Evolutionary conservation across 805 yeast genomes (phyloP).

Genomic region (Pichia paraexigua): DNA sequence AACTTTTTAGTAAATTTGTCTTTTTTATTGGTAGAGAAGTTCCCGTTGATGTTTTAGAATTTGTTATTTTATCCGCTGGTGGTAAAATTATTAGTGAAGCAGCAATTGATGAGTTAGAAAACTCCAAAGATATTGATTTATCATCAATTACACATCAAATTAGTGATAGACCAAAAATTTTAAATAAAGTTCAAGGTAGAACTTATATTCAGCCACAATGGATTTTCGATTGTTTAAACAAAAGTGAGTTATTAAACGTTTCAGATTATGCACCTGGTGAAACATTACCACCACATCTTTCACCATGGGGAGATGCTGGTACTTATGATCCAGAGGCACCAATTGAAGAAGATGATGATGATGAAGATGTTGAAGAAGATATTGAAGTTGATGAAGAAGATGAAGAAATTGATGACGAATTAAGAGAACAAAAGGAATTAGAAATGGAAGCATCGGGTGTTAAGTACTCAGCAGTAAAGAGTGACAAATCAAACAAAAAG

Average conservation of each 20-base stretch:
- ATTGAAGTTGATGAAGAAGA: constrained; percentile 47
- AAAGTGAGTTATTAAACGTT: constrained; percentile 65
- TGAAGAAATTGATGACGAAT: constrained; percentile 43
- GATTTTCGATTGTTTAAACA: constrained; percentile 88
- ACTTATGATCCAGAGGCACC: constrained; percentile 76
- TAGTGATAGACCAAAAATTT: constrained; percentile 81
- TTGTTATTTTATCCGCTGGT: constrained; percentile 77
- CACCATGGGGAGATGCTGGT: constrained; percentile 98
- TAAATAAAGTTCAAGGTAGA: constrained; percentile 77
- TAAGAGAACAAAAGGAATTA: constrained; percentile 66
- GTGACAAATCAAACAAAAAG: constrained; percentile 21
- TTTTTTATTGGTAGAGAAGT: constrained; percentile 95
- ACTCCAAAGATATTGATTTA: constrained; percentile 47
- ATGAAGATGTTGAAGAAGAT: constrained; percentile 40
- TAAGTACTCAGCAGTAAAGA: constrained; percentile 51
- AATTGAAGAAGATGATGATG: constrained; percentile 33
- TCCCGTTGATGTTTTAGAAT: constrained; percentile 83
- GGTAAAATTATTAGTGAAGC: constrained; percentile 83
- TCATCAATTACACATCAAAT: constrained; percentile 84
- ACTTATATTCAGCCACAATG: constrained; percentile 97
- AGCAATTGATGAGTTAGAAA: constrained; percentile 64
- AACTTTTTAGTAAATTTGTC: constrained; percentile 63
- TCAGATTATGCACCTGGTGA: constrained; percentile 90
- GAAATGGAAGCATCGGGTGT: constrained; percentile 90
- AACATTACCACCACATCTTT: constrained; percentile 88